Evolutionary conservation across 805 yeast genomes (phyloP), one percentile per base, ranked within the genome.

Genomic region (Cyberlindnera maclurae): DNA sequence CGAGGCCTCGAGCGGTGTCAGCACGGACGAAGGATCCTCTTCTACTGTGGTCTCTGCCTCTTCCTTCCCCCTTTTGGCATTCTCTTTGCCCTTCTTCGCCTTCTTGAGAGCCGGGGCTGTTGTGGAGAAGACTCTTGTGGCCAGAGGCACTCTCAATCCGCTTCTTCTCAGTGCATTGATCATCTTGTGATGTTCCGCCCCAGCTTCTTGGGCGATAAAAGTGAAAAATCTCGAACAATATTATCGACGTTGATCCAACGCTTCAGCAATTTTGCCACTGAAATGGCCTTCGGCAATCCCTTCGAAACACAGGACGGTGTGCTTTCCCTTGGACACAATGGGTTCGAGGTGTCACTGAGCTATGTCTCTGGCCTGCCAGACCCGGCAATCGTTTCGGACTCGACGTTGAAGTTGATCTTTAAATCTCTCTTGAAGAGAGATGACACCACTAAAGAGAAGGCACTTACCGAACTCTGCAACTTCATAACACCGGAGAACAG

Each of bases 291-390:
- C 37, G 50, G 50, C 4, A 53, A 52, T 34, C 58, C 58, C 2
- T 55, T 53, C 41, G 48, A 49, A 3, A 20, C 31, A 2, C 37
- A 41, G 3, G 41, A 40, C 9, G 50, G 48, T 12, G 47, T 41
- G 7, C 31, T 32, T 29, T 67, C 67, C 2, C 44, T 67, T 8
- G 72, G 72, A 2, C 59, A 59, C 42, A 62, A 62, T 37, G 70
- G 70, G 20, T 63, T 60, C 42, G 77, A 73, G 34, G 79, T 83
- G 1, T 76, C 94, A 2, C 59, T 86, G 39, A 79, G 79, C 54
- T 88, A 84, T 58, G 72, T 86, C 44, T 77, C 82, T 12, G 94
- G 93, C 3, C 58, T 79, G 5, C 95, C 95, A 1, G 90, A 86
- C 48, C 75, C 83, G 8, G 70, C 70, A 33, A 49, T 63, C 11